Evolutionary conservation across 2,329 filamentous ascomycete species (phyloP).

Genomic region (Chaetomiaceae sp.): DNA sequence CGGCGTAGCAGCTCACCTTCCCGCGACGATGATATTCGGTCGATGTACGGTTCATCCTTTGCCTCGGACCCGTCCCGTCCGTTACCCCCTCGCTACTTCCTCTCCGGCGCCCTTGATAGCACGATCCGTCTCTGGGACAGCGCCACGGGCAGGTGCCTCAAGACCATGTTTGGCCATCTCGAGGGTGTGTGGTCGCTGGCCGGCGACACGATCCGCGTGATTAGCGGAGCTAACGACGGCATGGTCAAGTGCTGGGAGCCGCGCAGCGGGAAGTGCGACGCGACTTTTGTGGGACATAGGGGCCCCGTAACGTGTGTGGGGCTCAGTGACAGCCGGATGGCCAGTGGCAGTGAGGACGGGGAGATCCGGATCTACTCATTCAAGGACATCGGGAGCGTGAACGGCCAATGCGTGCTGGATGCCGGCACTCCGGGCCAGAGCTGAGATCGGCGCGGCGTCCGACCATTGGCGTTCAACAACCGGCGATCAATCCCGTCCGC

Average conservation of each 20-base stretch:
- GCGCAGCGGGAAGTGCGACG: slow-evolving; percentile 81
- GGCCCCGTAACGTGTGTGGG: slow-evolving; percentile 92
- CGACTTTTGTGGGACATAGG: slow-evolving; percentile 85
- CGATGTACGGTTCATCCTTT: slow-evolving; percentile 59
- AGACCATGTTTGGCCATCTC: slow-evolving; percentile 93
- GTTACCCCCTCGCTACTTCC: slow-evolving; percentile 81
- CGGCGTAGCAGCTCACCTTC: slow-evolving; percentile 22
- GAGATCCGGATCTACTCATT: slow-evolving; percentile 85
- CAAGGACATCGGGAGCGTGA: slow-evolving; percentile 43
- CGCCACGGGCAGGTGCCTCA: slow-evolving; percentile 72
- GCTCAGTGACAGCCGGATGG: slow-evolving; percentile 82
- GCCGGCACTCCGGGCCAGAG: background rate
- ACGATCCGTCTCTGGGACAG: slow-evolving; percentile 94
- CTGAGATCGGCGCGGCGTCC: background rate
- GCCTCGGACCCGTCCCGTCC: slow-evolving; percentile 58
- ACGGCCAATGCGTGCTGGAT: slow-evolving; percentile 1
- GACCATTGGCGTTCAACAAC: too few species aligned
- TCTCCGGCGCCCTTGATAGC: slow-evolving; percentile 85
- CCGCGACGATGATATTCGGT: slow-evolving; percentile 43
- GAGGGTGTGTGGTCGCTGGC: slow-evolving; percentile 94
- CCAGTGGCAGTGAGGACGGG: slow-evolving; percentile 88
- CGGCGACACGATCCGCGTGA: slow-evolving; percentile 80
- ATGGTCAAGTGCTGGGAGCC: slow-evolving; percentile 97
- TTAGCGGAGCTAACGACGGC: slow-evolving; percentile 86
- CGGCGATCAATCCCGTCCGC: background rate